Conservation (phyloP, 192 early-diverging fungal species). For the Anaeromyces robustus region DNA sequence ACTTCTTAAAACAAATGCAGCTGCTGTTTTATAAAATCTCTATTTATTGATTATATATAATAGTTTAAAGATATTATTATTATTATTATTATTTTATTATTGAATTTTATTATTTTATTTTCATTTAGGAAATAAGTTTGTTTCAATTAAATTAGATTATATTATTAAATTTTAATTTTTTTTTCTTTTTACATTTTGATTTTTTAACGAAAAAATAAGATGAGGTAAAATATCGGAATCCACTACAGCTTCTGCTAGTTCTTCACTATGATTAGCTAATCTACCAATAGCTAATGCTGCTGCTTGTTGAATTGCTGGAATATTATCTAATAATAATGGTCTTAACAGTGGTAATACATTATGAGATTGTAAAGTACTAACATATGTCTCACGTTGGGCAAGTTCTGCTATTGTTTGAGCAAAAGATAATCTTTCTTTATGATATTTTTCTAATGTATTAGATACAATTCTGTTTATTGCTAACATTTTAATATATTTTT, state of each 20-base stretch:
- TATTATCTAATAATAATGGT: constrained; percentile 30
- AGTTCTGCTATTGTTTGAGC: constrained; percentile 39
- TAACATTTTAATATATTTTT: too few relatives aligned
- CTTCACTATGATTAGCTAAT: constrained; percentile 36
- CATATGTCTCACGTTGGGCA: constrained; percentile 29
- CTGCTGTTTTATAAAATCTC: constrained; percentile 43
- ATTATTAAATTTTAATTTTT: too few relatives aligned
- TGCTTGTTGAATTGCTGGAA: constrained; percentile 45
- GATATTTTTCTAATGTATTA: constrained; percentile 31
- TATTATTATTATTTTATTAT: too few relatives aligned
- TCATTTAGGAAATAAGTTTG: too few relatives aligned
- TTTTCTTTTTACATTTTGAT: constrained; percentile 27
- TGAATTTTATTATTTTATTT: too few relatives aligned
- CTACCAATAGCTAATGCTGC: constrained; percentile 36
- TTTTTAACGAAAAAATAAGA: constrained; percentile 27
- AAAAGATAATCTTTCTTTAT: constrained; percentile 33
- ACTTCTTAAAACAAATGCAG: constrained; percentile 31
- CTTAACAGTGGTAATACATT: constrained; percentile 29
- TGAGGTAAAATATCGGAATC: constrained; percentile 35
- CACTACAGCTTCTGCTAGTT: constrained; percentile 31
- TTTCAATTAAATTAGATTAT: too few relatives aligned
- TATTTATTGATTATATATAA: not conserved
- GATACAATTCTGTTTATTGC: too few relatives aligned
- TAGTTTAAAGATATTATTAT: too few relatives aligned
- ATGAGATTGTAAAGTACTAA: constrained; percentile 25